Base-by-base conservation (phyloP, 208 protist genomes). In the Herpetomonas tarakana region DNA sequence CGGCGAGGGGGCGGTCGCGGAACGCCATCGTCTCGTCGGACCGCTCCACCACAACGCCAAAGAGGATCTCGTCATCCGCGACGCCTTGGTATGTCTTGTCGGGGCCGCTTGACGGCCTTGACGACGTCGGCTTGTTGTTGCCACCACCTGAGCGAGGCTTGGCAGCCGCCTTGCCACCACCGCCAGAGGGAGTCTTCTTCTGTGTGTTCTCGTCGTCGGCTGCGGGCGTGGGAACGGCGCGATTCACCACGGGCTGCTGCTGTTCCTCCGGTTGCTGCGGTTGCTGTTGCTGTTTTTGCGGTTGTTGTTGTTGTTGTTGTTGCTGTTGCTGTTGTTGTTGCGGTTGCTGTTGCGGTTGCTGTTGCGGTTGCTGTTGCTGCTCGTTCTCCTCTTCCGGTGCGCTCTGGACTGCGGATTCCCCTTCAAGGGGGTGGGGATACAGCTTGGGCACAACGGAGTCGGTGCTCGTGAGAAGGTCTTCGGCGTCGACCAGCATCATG, bases 401-500 rank as follows among this genome's bases (percentile, higher is more conserved):
- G 35, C 35, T 14, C 35, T 41, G 35, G 35, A 14, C 35, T 41
- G 35, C 35, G 14, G 35, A 41, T 6, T 6, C 35, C 35, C 9
- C 35, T 14, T 41, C 35, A 14, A 6, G 35, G 9, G 35, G 6
- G 35, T 18, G 14, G 16, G 44, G 44, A 18, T 49, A 49, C 44
- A 49, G 44, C 44, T 49, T 49, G 3, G 44, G 44, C 16, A 22
- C 44, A 18, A 49, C 19, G 44, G 35, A 46, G 3, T 21, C 46
- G 12, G 58, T 22, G 47, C 24, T 31, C 46, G 35, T 46, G 29
- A 51, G 44, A 22, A 52, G 58, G 47, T 52, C 44, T 4, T 22
- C 44, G 19, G 70, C 75, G 59, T 82, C 75, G 7, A 46, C 62
- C 25, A 74, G 1, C 65, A 82, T 76, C 38, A 55, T 24, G 26